Evolutionary conservation across 306 rosid species (phyloP).

Genomic region (Adenanthera pavonina): DNA sequence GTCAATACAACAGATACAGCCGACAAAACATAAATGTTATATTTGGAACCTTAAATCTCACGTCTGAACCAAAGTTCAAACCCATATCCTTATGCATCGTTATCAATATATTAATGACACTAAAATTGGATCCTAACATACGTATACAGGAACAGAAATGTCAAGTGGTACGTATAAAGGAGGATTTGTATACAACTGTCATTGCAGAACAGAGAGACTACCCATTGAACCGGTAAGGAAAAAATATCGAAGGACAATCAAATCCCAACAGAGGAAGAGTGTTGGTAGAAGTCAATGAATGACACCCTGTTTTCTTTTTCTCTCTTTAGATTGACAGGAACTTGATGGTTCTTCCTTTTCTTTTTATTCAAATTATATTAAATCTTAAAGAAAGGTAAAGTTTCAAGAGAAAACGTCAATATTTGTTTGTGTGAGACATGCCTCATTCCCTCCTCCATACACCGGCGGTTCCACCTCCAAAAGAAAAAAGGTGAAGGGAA

Average conservation of each 20-base stretch:
- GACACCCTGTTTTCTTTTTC: background rate
- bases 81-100: background rate
- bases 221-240: background rate
- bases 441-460: constrained; percentile 13
- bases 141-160: background rate
- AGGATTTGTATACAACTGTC: background rate
- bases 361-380: background rate
- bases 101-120: background rate
- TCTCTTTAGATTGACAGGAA: background rate
- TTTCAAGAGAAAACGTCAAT: constrained; percentile 17
- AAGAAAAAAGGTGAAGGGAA: background rate
- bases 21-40: background rate
- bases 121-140: background rate
- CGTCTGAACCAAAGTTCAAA: background rate
- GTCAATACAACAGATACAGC: background rate
- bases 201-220: background rate
- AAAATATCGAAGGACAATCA: background rate
- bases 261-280: too few species aligned
- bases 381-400: background rate
- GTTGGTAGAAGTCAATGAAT: too few species aligned
- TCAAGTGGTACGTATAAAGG: background rate
- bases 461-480: constrained; percentile 4
- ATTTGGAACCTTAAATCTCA: background rate
- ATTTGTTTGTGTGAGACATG: constrained; percentile 11
- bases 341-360: background rate